Evolutionary conservation across 495 filamentous ascomycete species (phyloP).

Genomic region (Diplogelasinospora grovesii): DNA sequence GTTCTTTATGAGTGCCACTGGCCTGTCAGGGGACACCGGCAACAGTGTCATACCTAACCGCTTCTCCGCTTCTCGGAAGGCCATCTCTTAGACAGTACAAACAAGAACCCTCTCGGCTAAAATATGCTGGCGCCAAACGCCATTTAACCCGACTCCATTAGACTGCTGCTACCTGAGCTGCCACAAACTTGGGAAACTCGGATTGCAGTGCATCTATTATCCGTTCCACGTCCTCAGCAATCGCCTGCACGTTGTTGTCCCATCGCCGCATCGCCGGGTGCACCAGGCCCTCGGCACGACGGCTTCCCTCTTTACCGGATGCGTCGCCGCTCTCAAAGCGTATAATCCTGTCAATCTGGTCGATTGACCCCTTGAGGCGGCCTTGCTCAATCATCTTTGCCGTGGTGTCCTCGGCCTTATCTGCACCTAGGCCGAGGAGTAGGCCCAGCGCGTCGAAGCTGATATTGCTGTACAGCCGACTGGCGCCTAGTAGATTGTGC

Average conservation of each 20-base stretch:
- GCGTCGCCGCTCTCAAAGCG: constrained; percentile 70
- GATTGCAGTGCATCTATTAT: constrained; percentile 68
- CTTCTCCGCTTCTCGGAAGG: no score
- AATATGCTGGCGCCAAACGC: no score
- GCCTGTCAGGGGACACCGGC: no score
- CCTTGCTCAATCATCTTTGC: constrained; percentile 95
- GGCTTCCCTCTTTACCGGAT: constrained; percentile 56
- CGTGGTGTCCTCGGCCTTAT: constrained; percentile 85
- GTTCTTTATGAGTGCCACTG: no score
- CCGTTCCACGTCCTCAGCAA: constrained; percentile 84
- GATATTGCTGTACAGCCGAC: constrained; percentile 86
- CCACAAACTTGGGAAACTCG: constrained; percentile 53
- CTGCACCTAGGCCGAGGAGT: constrained; percentile 69
- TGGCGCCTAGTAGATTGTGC: constrained; percentile 85
- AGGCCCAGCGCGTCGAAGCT: constrained; percentile 66
- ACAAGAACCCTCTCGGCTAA: no score
- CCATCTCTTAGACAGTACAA: no score
- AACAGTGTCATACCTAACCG: no score
- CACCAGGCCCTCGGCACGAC: constrained; percentile 50
- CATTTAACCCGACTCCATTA: no score
- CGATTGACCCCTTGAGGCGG: constrained; percentile 77
- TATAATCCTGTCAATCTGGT: constrained; percentile 87
- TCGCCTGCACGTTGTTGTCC: constrained; percentile 78
- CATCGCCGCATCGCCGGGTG: constrained; percentile 71
- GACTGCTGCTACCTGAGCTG: constrained; percentile 15